Evolutionary conservation across 495 filamentous ascomycete species (phyloP), one percentile per base, ranked within the genome.

Genomic region (Cercophora newfieldiana): DNA sequence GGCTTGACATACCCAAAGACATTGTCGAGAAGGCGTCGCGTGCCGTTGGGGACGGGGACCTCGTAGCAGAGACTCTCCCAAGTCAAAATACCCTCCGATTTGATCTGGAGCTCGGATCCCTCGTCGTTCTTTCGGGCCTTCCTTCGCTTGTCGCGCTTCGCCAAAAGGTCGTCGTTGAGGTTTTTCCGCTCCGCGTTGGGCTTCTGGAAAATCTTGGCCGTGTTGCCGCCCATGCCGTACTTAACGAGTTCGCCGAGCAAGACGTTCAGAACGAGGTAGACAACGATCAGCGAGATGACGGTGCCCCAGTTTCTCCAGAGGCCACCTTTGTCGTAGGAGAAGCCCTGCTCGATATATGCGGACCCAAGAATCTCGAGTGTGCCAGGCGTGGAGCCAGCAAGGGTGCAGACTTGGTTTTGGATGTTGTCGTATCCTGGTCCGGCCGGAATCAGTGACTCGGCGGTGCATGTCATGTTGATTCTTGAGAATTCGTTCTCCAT

Each of bases 401-500:
- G 82, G 7, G 91, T 92, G 77, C 91, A 94, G 2, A 88, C 89
- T 72, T 92, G 90, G 70, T 91, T 80, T 44, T 82, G 79, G 72
- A 91, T 86, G 63, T 92, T 80, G 67, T 73, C 75, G 68, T 93
- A 93, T 0, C 81, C 83, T 24, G 82, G 80, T 0, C 89, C 90
- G 33, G 79, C 80, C 0, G 91, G 91, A 25, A 94, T 78, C 7
- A 93, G 78, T 0, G 87, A 88, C 22, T 87, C 84, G 24, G 78
- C 75, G 0, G 84, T 85, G 65, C 91, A 94, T 7, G 78, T 85
- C 71, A 94, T 75, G 19, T 87, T 82, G 28, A 88, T 78, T 4
- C 81, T 67, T 18, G 80, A 80, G 71, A 95, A 95, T 73, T 95
- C 92, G 67, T 95, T 95, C 67, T 91, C 87, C 91, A 95, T 94